Base-by-base conservation (phyloP, 2,329 filamentous ascomycete species). In the Neophaeococcomyces mojaviensis region DNA sequence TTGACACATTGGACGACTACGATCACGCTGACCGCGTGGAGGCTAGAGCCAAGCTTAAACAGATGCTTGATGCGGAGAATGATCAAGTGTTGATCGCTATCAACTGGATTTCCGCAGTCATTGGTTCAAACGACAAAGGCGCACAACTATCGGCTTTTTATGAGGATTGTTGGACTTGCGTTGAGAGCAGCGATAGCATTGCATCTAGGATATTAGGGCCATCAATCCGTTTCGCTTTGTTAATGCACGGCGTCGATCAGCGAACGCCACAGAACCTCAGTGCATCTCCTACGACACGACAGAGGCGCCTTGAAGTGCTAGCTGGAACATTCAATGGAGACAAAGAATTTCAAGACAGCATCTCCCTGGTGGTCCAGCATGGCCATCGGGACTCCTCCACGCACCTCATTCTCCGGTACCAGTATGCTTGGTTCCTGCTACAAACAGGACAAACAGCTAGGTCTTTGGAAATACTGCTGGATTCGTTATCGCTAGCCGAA, bases 401-500 rank as follows among this genome's bases (percentile, higher is more conserved):
- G 31, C 44, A 36, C 39, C 41, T 54, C n/a, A 47, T 55, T 24
- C 48, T 39, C 24, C 30, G 42, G 15, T 44, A 48, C 31, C 47
- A 50, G 33, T 46, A 37, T 16, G 54, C 54, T 20, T 56, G 49
- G 48, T 40, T 52, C 35, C 24, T 32, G 10, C 43, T 53, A 3
- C 26, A 47, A n/a, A 39, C 26, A 16, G 28, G 26, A 2, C 16
- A 48, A 7, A 41, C 42, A 31, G 16, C 31, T 10, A 18, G 24
- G 5, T 47, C 45, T 15, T 46, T 54, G 9, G 30, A 12, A 15
- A 20, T 49, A 15, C 30, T 52, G 31, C 39, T 19, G 24, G n/a
- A n/a, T 6, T 40, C 33, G 33, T 34, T 55, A 6, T 44, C 49
- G 12, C 38, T 50, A 10, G 51, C 35, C 18, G 46, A 53, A 37